Conservation (phyloP, 73 alveolate genomes). For the Blepharisma stoltei region DNA sequence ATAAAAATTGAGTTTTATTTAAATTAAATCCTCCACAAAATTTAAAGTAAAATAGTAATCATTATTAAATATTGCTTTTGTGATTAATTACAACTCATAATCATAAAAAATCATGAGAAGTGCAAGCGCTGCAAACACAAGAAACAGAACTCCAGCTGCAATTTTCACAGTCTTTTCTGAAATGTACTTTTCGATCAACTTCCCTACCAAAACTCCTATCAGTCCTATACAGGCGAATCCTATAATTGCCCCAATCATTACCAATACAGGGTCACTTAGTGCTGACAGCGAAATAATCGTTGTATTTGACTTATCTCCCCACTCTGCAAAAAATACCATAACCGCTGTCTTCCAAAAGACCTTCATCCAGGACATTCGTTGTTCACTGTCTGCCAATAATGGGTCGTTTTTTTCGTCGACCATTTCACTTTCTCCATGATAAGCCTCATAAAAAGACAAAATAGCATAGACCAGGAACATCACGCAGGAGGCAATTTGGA, state of each 20-base stretch:
- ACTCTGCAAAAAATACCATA: slow-evolving; percentile 34
- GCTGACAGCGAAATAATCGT: slow-evolving; percentile 29
- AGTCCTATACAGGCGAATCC: background rate
- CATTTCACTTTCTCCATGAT: slow-evolving; percentile 19
- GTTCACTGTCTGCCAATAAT: background rate
- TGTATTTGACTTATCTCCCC: slow-evolving; percentile 40
- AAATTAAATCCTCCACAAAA: too few relatives aligned
- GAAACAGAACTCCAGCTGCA: background rate
- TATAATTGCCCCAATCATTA: background rate
- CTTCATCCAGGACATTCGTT: background rate
- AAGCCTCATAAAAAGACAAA: slow-evolving; percentile 25
- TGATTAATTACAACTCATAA: too few relatives aligned
- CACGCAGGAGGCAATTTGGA: slow-evolving; percentile 16
- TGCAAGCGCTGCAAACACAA: background rate
- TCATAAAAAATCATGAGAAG: too few relatives aligned
- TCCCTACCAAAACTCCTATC: background rate
- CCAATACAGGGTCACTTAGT: background rate
- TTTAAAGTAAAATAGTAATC: too few relatives aligned
- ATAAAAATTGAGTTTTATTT: too few relatives aligned
- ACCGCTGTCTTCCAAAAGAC: slow-evolving; percentile 31
- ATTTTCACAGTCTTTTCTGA: background rate
- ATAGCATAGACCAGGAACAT: slow-evolving; percentile 17
- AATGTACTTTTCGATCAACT: background rate
- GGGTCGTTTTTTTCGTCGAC: slow-evolving; percentile 17
- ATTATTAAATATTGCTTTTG: too few relatives aligned